Evolutionary conservation across 495 filamentous ascomycete species (phyloP).

Genomic region (Cetradonia linearis): DNA sequence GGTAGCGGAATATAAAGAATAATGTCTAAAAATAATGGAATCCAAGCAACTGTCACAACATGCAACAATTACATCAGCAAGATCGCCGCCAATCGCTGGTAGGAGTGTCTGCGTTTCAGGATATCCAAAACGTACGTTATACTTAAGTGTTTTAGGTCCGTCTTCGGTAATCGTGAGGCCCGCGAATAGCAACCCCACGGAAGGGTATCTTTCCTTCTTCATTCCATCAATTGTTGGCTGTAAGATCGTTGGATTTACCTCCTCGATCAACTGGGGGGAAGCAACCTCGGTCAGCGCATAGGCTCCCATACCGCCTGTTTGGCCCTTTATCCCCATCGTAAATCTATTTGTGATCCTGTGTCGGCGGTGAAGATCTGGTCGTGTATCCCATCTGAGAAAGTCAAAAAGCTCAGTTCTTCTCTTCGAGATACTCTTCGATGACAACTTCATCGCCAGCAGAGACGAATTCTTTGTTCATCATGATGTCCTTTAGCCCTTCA

Average conservation of each 20-base stretch:
- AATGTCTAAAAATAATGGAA: slow-evolving; percentile 55
- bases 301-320: slow-evolving; percentile 96
- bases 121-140: slow-evolving; percentile 94
- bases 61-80: slow-evolving; percentile 83
- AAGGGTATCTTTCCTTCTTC: slow-evolving; percentile 61
- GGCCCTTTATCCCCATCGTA: slow-evolving; percentile 84
- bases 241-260: slow-evolving; percentile 72
- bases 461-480: slow-evolving; percentile 81
- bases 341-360: slow-evolving; percentile 93
- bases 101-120: slow-evolving; percentile 92
- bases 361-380: slow-evolving; percentile 74
- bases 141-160: slow-evolving; percentile 86
- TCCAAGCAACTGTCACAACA: slow-evolving; percentile 69
- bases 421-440: slow-evolving; percentile 87
- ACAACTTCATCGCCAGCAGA: slow-evolving; percentile 84
- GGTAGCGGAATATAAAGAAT: slow-evolving; percentile 64
- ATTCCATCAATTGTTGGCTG: slow-evolving; percentile 87
- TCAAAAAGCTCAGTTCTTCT: slow-evolving; percentile 84
- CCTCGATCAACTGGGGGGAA: slow-evolving; percentile 58
- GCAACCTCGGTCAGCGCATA: slow-evolving; percentile 87
- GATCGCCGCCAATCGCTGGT: slow-evolving; percentile 64
- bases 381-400: slow-evolving; percentile 85
- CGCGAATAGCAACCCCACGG: slow-evolving; percentile 84
- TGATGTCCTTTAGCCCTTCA: slow-evolving; percentile 73
- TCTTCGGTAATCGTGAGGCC: slow-evolving; percentile 88